Percentiles rank a stretch among this genome's conserved stretches.
Conservation (phyloP, 306 rosid genomes). For the Trifolium dubium region DNA sequence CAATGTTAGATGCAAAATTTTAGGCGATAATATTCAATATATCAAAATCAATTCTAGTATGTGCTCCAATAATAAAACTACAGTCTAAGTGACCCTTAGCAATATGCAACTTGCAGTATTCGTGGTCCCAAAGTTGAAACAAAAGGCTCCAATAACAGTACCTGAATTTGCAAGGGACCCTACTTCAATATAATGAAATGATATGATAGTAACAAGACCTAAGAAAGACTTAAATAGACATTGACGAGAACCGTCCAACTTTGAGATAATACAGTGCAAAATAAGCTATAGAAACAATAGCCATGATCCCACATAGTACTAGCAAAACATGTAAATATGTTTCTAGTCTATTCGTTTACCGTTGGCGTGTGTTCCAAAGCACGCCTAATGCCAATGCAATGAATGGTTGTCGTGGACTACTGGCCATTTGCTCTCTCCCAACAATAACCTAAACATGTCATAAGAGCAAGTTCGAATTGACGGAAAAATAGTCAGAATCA, state of each 20-base stretch:
- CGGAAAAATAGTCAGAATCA: not conserved
- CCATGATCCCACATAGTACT: not conserved
- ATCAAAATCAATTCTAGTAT: not conserved
- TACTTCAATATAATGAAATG: not conserved
- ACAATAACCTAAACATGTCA: not conserved
- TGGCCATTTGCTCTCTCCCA: not conserved
- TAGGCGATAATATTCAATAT: not conserved
- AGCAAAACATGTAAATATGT: not conserved
- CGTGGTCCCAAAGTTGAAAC: constrained; percentile 13
- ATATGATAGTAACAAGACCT: not conserved
- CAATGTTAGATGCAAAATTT: not conserved
- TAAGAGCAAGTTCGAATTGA: not conserved
- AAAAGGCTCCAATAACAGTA: constrained; percentile 11
- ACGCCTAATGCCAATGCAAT: not conserved
- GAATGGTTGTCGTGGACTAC: not conserved
- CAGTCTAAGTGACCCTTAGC: not conserved
- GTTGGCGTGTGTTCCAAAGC: not conserved
- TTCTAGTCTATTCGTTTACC: not conserved
- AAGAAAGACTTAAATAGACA: not conserved
- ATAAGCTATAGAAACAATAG: not conserved
- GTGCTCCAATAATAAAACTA: too few relatives aligned
- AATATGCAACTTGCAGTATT: not conserved
- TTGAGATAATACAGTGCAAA: constrained; percentile 4
- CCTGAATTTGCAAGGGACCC: constrained; percentile 3
- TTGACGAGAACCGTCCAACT: constrained; percentile 2